phyloP scores from a whole-genome alignment of 441 rosid genomes.

The Pelargonium australe region DNA sequence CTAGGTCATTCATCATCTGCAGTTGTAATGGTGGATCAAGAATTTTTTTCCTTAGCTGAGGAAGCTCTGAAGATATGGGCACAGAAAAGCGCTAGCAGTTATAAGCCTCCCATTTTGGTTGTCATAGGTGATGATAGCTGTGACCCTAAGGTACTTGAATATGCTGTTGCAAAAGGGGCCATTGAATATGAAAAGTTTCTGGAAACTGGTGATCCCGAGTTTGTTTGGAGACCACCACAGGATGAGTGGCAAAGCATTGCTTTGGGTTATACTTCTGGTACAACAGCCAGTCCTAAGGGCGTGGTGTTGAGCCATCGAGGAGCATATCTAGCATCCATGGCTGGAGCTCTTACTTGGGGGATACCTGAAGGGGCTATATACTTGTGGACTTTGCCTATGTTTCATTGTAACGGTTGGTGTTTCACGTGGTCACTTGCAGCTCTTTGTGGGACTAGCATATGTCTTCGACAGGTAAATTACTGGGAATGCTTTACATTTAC shows the following conservation, averaged over 20 bases:
- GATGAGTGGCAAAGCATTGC: constrained; percentile 97
- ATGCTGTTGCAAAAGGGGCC: constrained; percentile 62
- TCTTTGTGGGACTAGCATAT: constrained; percentile 65
- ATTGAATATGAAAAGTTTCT: constrained; percentile 69
- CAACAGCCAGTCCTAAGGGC: constrained; percentile 88
- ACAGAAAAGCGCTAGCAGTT: constrained; percentile 39
- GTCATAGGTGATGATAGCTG: constrained; percentile 74
- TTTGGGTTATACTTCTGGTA: constrained; percentile 85
- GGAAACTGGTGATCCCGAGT: constrained; percentile 61
- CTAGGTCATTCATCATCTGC: constrained; percentile 66
- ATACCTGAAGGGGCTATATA: constrained; percentile 75
- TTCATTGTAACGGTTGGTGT: constrained; percentile 91
- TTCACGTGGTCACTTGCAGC: constrained; percentile 84
- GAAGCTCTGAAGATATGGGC: constrained; percentile 57
- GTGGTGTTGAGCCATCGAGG: constrained; percentile 82
- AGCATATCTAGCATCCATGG: constrained; percentile 68
- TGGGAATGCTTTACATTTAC: not conserved
- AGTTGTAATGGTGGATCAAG: constrained; percentile 79
- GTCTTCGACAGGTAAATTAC: constrained; percentile 74
- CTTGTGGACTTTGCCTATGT: constrained; percentile 94
- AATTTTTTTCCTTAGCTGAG: constrained; percentile 60
- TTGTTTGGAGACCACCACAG: constrained; percentile 68
- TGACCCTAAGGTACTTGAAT: constrained; percentile 41
- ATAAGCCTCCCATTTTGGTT: constrained; percentile 50
- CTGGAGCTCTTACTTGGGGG: constrained; percentile 63